phyloP scores from a whole-genome alignment of 2,329 filamentous ascomycete genomes.

The Colletotrichum brevisporum region DNA sequence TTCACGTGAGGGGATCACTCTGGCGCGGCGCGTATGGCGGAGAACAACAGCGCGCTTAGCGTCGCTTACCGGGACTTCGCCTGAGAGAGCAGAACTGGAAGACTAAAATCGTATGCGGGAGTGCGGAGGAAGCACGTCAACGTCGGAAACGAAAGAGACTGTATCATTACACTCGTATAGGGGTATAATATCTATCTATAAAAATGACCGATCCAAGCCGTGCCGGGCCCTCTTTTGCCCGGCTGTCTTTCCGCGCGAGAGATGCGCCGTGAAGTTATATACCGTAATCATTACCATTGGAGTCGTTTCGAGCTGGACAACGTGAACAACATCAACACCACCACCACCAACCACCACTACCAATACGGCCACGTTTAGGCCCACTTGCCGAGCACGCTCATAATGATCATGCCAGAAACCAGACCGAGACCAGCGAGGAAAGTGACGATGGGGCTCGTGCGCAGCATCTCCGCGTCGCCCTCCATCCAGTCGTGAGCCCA shows the following conservation, averaged over 20 bases:
- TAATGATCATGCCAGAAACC: slow-evolving; percentile 74
- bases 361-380: slow-evolving; percentile 58
- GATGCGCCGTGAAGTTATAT: background rate
- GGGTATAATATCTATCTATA: slow-evolving; percentile 32
- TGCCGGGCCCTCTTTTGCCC: slow-evolving; percentile 9
- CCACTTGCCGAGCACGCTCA: slow-evolving; percentile 84
- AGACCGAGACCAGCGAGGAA: slow-evolving; percentile 66
- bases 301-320: background rate
- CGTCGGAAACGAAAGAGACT: background rate
- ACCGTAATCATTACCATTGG: slow-evolving; percentile 19
- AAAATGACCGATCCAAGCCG: slow-evolving; percentile 24
- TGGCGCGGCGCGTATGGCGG: no score
- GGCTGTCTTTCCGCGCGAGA: background rate
- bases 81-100: no score
- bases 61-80: no score
- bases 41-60: no score
- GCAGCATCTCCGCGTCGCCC: slow-evolving; percentile 64
- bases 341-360: no score
- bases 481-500: slow-evolving; percentile 81
- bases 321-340: no score
- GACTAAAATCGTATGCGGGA: no score
- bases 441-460: slow-evolving; percentile 64
- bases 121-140: no score
- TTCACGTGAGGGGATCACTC: no score
- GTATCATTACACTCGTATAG: slow-evolving; percentile 29